A percentile compares a stretch with the other conserved stretches of the same genome.
These are phyloP conservation scores for Penicillium glabrum DNA, from an alignment of 2,329 filamentous ascomycete species.

Conservation along the genomic window DNA sequence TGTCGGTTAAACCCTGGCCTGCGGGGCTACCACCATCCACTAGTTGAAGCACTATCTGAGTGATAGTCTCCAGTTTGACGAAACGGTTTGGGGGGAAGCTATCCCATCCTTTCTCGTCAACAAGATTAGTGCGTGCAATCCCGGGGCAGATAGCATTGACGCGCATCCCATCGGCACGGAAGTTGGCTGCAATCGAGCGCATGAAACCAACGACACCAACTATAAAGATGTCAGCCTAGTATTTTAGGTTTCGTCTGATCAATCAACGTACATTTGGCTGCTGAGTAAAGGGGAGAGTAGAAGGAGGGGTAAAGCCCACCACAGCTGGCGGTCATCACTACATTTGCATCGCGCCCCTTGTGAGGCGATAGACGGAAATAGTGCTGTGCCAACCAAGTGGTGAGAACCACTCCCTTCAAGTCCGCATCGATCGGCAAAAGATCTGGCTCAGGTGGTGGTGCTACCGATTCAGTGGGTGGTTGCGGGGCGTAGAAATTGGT, in stretches of 20 bases:
- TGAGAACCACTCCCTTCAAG: slow-evolving; percentile 43
- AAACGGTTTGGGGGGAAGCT: slow-evolving; percentile 17
- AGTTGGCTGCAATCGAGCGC: slow-evolving; percentile 36
- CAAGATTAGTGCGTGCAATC: slow-evolving; percentile 29
- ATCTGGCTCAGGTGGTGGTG: slow-evolving; percentile 30
- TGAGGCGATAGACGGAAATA: slow-evolving; percentile 37
- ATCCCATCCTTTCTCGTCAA: slow-evolving; percentile 16
- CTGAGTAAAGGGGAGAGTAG: slow-evolving; percentile 39
- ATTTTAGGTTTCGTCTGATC: background rate
- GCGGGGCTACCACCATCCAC: slow-evolving; percentile 9
- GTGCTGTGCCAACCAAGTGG: slow-evolving; percentile 41
- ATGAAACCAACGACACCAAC: slow-evolving; percentile 42
- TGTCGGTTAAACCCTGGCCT: slow-evolving; percentile 15
- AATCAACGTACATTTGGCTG: slow-evolving; percentile 33
- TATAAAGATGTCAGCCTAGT: slow-evolving; percentile 3
- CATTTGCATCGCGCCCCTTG: slow-evolving; percentile 21
- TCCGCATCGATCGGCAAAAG: slow-evolving; percentile 43
- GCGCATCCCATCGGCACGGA: slow-evolving; percentile 36
- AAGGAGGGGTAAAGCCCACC: slow-evolving; percentile 39
- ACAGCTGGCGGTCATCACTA: slow-evolving; percentile 41
- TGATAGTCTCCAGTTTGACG: slow-evolving; percentile 12
- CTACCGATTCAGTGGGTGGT: slow-evolving; percentile 9
- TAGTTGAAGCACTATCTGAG: slow-evolving; percentile 15
- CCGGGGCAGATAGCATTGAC: slow-evolving; percentile 34
- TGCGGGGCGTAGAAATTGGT: slow-evolving; percentile 43